Conservation (phyloP, 257 asterid genomes). For the Fraxinus cuspidata region DNA sequence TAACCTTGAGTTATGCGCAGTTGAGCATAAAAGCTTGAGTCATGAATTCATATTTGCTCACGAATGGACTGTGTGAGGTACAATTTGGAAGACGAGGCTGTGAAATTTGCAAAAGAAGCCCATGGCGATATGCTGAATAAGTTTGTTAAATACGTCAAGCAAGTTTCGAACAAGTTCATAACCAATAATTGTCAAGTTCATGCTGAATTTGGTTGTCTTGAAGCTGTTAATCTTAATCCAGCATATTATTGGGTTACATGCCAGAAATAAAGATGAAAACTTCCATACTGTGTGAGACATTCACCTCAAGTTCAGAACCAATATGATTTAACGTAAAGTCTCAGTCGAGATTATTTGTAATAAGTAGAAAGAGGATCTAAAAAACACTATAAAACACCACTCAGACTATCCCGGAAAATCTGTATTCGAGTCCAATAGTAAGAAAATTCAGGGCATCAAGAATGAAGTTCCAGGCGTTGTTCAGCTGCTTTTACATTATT, state of each 20-base stretch:
- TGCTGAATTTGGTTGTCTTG: not conserved
- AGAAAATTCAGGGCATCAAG: not conserved
- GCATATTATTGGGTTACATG: not conserved
- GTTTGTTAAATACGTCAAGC: conserved; percentile 44
- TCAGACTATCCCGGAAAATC: not conserved
- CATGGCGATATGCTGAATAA: conserved; percentile 46
- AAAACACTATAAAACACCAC: not conserved
- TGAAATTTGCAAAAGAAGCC: conserved; percentile 56
- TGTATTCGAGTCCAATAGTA: not conserved
- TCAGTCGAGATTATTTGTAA: not conserved
- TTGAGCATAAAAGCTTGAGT: too few species aligned
- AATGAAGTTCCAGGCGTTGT: not conserved
- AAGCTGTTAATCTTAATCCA: not conserved
- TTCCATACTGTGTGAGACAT: not conserved
- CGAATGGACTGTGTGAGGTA: conserved; percentile 56
- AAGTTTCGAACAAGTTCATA: not conserved
- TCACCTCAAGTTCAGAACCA: too few species aligned
- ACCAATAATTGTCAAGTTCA: not conserved
- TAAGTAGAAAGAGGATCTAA: not conserved
- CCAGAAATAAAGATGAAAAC: not conserved
- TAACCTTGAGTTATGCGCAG: too few species aligned
- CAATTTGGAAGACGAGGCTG: conserved; percentile 43
- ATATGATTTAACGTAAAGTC: not conserved
- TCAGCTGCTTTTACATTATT: conserved; percentile 7
- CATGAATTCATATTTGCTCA: conserved; percentile 26